phyloP scores from a whole-genome alignment of 23 red algal genomes.

The Chondrus crispus region DNA sequence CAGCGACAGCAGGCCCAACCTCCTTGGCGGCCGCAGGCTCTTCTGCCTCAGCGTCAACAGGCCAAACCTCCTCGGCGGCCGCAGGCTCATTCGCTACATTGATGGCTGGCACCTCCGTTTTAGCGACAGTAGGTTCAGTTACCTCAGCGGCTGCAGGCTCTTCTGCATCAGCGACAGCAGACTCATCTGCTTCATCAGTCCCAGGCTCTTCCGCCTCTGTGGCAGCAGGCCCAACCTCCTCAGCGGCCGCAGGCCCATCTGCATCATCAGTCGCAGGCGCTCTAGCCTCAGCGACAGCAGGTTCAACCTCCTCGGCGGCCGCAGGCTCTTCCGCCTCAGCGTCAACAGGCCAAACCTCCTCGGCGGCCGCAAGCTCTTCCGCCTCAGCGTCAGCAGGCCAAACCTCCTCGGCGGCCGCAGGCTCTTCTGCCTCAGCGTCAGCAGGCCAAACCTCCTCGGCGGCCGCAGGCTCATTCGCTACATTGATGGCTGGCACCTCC shows the following conservation, averaged over 20 bases:
- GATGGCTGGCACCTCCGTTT: neutral
- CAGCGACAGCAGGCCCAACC: neutral
- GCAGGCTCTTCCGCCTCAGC: too few relatives aligned
- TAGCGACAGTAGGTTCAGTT: neutral
- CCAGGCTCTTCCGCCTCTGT: neutral
- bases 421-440: too few relatives aligned
- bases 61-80: neutral
- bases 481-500: too few relatives aligned
- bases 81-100: too few relatives aligned
- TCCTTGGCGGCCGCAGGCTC: neutral
- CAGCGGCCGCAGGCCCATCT: neutral
- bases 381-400: neutral
- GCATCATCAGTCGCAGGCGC: neutral
- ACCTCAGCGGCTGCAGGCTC: neutral
- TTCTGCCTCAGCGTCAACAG: neutral
- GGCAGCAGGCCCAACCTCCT: neutral
- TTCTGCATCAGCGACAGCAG: neutral
- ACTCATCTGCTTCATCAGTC: neutral
- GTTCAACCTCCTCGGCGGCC: neutral
- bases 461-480: neutral
- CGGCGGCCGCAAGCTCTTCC: neutral
- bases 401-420: neutral
- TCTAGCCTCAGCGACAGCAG: neutral
- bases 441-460: neutral
- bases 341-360: neutral